These are phyloP conservation scores for Aspergillus sojae DNA, from an alignment of 2,329 filamentous ascomycete genomes.

Conservation along the genomic window DNA sequence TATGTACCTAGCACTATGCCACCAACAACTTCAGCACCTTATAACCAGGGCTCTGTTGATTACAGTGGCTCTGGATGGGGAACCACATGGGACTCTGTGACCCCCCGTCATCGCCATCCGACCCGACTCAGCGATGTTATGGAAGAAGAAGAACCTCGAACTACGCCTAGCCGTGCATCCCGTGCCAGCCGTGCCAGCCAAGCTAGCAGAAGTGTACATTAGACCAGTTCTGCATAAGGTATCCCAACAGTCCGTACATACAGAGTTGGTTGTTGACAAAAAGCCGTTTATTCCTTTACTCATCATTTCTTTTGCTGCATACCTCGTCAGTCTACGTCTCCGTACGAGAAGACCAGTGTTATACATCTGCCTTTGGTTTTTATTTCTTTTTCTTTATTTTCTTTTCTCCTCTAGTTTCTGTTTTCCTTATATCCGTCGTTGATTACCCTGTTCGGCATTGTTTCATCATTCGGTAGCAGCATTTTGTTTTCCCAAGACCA, in stretches of 20 bases:
- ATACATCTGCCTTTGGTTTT: not conserved
- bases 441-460: conserved; percentile 6
- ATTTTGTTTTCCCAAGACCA: conserved; percentile 9
- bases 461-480: conserved; percentile 4
- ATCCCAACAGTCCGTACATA: conserved; percentile 20
- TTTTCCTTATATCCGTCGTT: conserved; percentile 1
- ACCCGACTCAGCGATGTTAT: conserved; percentile 87
- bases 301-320: conserved; percentile 1
- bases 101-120: conserved; percentile 77
- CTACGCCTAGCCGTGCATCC: conserved; percentile 70
- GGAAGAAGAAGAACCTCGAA: conserved; percentile 78
- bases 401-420: not conserved
- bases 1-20: conserved; percentile 30
- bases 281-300: conserved; percentile 10
- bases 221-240: conserved; percentile 12
- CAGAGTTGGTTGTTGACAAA: conserved; percentile 5
- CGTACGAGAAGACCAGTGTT: not conserved
- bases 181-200: conserved; percentile 40
- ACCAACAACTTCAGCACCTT: conserved; percentile 30
- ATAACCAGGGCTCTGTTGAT: conserved; percentile 52
- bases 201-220: conserved; percentile 46
- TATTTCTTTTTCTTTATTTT: conserved; percentile 1
- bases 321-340: not conserved
- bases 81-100: conserved; percentile 74
- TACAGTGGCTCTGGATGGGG: conserved; percentile 70